phyloP scores from a whole-genome alignment of 75 land plant species.

The Cryptomeria japonica region DNA sequence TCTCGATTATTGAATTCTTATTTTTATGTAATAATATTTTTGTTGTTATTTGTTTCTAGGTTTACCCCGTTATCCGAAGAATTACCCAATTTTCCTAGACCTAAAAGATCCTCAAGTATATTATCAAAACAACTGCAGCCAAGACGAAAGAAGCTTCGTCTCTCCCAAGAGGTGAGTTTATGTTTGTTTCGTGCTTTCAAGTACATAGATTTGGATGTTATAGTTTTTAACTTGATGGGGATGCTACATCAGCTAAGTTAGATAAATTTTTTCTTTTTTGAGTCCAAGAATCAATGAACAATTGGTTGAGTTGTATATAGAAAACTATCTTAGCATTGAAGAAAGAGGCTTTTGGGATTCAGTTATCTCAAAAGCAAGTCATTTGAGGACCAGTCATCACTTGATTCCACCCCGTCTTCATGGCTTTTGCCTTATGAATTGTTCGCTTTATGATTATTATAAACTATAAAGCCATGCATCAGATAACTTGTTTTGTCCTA shows the following conservation, averaged over 20 bases:
- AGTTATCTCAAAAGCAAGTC: not conserved
- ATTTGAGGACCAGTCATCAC: not conserved
- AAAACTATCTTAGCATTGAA: not conserved
- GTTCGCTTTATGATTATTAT: too few relatives aligned
- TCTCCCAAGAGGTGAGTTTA: constrained; percentile 6
- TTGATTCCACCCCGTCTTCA: too few relatives aligned
- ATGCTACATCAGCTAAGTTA: too few relatives aligned
- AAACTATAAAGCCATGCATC: too few relatives aligned
- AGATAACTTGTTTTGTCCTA: too few relatives aligned
- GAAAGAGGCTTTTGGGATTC: too few relatives aligned
- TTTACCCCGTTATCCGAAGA: constrained; percentile 27
- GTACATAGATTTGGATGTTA: not conserved
- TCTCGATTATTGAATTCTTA: not conserved
- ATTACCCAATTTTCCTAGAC: not conserved
- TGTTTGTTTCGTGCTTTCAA: not conserved
- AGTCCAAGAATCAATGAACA: not conserved
- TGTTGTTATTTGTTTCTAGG: constrained; percentile 13
- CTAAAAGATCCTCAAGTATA: constrained; percentile 31
- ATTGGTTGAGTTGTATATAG: not conserved
- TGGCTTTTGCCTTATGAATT: too few relatives aligned
- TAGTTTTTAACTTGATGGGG: too few relatives aligned
- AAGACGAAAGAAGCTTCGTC: constrained; percentile 31
- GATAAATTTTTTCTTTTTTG: not conserved
- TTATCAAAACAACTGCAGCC: constrained; percentile 19
- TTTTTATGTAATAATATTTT: not conserved